Evolutionary conservation across 805 yeast species (phyloP).

Genomic region (Wickerhamomyces queroliae): DNA sequence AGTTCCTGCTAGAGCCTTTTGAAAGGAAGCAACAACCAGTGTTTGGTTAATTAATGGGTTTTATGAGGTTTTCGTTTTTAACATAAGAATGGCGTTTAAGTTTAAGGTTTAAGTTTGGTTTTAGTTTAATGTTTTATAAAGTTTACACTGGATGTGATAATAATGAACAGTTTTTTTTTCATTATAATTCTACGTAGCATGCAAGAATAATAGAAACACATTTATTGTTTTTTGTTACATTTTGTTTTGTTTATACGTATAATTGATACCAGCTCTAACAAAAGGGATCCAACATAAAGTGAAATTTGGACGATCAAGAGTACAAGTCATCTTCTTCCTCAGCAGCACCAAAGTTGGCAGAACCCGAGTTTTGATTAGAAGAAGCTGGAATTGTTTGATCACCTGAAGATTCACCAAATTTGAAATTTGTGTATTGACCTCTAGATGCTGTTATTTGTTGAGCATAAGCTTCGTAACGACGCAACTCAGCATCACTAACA

Average conservation of each 20-base stretch:
- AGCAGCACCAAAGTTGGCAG: conserved; percentile 39
- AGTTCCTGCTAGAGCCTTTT: conserved; percentile 1
- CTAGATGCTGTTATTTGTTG: conserved; percentile 95
- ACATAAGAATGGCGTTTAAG: no score
- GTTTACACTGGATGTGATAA: no score
- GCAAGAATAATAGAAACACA: no score
- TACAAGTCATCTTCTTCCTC: conserved; percentile 67
- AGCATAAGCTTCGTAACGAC: conserved; percentile 98
- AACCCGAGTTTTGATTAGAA: conserved; percentile 30
- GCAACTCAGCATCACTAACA: conserved; percentile 93
- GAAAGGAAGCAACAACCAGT: neutral
- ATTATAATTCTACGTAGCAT: no score
- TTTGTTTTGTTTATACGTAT: no score
- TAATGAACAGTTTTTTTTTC: no score
- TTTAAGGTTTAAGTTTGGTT: no score
- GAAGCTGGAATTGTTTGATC: conserved; percentile 30
- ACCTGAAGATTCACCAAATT: conserved; percentile 52
- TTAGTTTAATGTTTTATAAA: no score
- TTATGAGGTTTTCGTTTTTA: no score
- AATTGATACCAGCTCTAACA: neutral
- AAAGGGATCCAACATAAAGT: neutral
- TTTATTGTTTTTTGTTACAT: no score
- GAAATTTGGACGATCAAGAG: conserved; percentile 26
- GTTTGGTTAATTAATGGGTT: neutral
- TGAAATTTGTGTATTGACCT: conserved; percentile 88